Conservation (phyloP, 306 rosid species). For the Benincasa hispida region DNA sequence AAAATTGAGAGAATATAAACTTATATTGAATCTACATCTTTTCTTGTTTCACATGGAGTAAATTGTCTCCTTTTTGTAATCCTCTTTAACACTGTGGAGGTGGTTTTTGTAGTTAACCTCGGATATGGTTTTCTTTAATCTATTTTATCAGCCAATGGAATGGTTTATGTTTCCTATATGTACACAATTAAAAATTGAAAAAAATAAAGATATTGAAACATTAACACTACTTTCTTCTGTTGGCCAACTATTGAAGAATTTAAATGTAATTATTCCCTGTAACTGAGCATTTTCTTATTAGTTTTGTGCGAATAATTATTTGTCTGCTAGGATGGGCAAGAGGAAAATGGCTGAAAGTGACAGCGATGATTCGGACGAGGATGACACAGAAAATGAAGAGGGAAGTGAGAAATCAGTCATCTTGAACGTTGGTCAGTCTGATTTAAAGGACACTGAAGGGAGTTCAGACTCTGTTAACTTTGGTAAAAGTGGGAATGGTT, state of each 20-base stretch:
- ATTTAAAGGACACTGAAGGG: slow-evolving; percentile 39
- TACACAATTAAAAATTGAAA: too few species aligned
- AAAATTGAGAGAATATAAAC: neutral
- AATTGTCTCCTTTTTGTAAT: too few species aligned
- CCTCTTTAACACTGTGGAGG: too few species aligned
- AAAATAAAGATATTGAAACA: too few species aligned
- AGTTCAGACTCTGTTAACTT: slow-evolving; percentile 60
- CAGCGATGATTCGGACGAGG: slow-evolving; percentile 51
- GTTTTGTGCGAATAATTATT: neutral
- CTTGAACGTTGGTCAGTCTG: slow-evolving; percentile 35
- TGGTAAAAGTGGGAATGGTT: slow-evolving; percentile 29
- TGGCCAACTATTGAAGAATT: neutral
- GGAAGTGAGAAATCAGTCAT: slow-evolving; percentile 36
- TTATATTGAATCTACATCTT: too few species aligned
- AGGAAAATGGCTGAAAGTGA: slow-evolving; percentile 53
- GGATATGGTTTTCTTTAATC: too few species aligned
- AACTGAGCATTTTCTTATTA: neutral
- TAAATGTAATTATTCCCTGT: neutral
- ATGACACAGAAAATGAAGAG: slow-evolving; percentile 25
- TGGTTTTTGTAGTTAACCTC: too few species aligned
- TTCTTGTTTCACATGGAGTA: too few species aligned
- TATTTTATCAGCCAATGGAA: too few species aligned
- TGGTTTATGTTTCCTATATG: too few species aligned
- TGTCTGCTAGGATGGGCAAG: slow-evolving; percentile 75
- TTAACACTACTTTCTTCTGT: neutral